phyloP scores from a whole-genome alignment of 495 filamentous ascomycete species.

The Daldinia grandis region DNA sequence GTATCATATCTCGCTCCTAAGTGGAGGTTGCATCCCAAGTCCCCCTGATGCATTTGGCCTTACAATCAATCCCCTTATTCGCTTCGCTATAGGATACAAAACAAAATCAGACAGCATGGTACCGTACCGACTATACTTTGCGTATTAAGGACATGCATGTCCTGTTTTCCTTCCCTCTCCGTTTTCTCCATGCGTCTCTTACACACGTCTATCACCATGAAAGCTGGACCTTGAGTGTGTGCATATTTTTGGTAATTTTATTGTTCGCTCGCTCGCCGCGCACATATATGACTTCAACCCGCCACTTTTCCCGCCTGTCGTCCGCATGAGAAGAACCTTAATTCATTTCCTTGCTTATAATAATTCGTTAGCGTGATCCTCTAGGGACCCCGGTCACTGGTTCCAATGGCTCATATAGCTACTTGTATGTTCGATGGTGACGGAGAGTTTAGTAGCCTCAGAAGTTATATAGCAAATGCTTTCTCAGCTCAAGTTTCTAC shows the following conservation, averaged over 20 bases:
- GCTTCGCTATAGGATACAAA: constrained; percentile 20
- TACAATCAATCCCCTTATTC: constrained; percentile 30
- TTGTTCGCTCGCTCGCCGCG: constrained; percentile 14
- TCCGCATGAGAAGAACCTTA: constrained; percentile 29
- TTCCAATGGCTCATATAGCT: constrained; percentile 61
- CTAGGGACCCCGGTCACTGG: constrained; percentile 35
- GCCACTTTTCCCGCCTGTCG: constrained; percentile 8
- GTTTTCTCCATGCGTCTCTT: constrained; percentile 26
- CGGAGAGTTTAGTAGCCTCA: constrained; percentile 47
- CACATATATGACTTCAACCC: constrained; percentile 29
- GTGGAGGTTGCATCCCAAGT: constrained; percentile 40
- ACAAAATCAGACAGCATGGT: constrained; percentile 20
- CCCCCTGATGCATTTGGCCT: constrained; percentile 26
- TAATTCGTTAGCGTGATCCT: constrained; percentile 35
- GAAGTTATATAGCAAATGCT: constrained; percentile 58
- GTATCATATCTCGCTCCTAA: constrained; percentile 20
- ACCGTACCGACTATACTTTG: constrained; percentile 29
- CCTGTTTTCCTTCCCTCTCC: constrained; percentile 34
- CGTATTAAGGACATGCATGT: constrained; percentile 43
- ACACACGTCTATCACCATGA: constrained; percentile 39
- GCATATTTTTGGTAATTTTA: constrained; percentile 31
- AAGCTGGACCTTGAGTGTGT: constrained; percentile 32
- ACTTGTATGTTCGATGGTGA: constrained; percentile 55
- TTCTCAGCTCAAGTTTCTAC: constrained; percentile 53
- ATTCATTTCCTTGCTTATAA: constrained; percentile 38